Evolutionary conservation across 257 asterid genomes (phyloP), one percentile per base, ranked within the genome.

Genomic region (Coffea eugenioides): DNA sequence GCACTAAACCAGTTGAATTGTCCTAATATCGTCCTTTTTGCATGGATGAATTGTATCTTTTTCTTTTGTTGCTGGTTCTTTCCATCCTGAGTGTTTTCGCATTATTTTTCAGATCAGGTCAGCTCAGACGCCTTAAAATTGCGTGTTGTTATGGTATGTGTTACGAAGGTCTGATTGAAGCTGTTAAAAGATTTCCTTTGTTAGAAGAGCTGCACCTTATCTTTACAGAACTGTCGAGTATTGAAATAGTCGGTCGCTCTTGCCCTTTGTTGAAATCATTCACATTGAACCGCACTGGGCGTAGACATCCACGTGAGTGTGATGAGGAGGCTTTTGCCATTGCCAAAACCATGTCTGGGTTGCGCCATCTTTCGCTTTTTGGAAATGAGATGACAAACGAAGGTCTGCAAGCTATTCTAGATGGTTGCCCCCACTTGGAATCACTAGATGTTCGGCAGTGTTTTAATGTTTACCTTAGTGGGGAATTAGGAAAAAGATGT

Each of bases 151-250:
- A 27, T 69, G 18, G 25, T 2, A 73, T 89, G 41, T 43, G 83
- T 21, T 81, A 54, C 0, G 27, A 27, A 11, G 80, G 81, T 34
- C 73, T 89, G 79, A n/a, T 31, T 54, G 80, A 61, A 80, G 88
- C 89, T 27, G 82, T 82, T 43, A 75, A 74, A 80, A 85, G 46
- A 43, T 71, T 86, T 39, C 85, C 92, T 6, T 54, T 73, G 54
- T 76, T 91, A 77, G 91, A 89, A 77, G 92, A 89, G 85, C 70
- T 91, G 86, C 90, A 89, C 64, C 85, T 91, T 69, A 27, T 25
- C 21, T 39, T 36, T 51, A 46, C 74, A 2, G 0, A 16, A 36
- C 21, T 13, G 49, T 0, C 2, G 11, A 70, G 72, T 23, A 69
- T 88, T 39, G 88, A 84, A 62, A 21, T 69, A 31, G 78, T 88